These are phyloP conservation scores for Bombardia bombarda DNA, from an alignment of 495 filamentous ascomycete species.

Conservation along the genomic window DNA sequence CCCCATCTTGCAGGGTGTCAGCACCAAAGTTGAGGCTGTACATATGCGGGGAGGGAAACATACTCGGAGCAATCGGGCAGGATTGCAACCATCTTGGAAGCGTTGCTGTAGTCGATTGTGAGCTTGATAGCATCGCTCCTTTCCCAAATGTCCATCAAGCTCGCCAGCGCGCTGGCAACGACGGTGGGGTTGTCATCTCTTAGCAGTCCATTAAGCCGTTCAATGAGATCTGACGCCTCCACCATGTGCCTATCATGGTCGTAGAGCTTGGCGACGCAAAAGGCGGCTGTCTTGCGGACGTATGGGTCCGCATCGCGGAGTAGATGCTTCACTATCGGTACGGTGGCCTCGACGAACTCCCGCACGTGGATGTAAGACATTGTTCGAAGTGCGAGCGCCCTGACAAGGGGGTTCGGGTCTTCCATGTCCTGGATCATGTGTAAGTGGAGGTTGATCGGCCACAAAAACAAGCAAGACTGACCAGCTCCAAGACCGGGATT, in stretches of 20 bases:
- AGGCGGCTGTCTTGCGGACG: slow-evolving; percentile 94
- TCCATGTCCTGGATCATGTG: slow-evolving; percentile 73
- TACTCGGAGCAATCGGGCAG: slow-evolving; percentile 95
- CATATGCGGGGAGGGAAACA: slow-evolving; percentile 19
- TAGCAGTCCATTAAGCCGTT: slow-evolving; percentile 80
- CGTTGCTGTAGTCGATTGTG: slow-evolving; percentile 94
- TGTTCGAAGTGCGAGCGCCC: slow-evolving; percentile 86
- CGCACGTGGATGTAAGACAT: slow-evolving; percentile 97
- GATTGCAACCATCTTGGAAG: slow-evolving; percentile 96
- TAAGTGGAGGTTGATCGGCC: neutral
- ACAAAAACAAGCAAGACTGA: slow-evolving; percentile 33
- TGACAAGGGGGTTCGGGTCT: slow-evolving; percentile 84
- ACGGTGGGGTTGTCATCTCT: slow-evolving; percentile 96
- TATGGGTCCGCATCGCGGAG: slow-evolving; percentile 90
- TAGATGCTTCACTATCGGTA: slow-evolving; percentile 72
- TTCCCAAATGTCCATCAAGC: slow-evolving; percentile 97
- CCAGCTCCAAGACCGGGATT: slow-evolving; percentile 75
- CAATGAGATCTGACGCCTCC: slow-evolving; percentile 85
- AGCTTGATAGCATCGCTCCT: slow-evolving; percentile 94
- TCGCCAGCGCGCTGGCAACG: slow-evolving; percentile 85
- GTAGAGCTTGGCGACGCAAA: slow-evolving; percentile 95
- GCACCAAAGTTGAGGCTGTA: slow-evolving; percentile 1
- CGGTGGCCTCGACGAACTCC: slow-evolving; percentile 88
- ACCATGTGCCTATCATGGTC: slow-evolving; percentile 90
- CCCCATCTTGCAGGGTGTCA: slow-evolving; percentile 68